Percentiles rank a stretch among this genome's conserved stretches.
phyloP scores from a whole-genome alignment of 192 early-diverging fungal species.

The Entomortierella beljakovae region DNA sequence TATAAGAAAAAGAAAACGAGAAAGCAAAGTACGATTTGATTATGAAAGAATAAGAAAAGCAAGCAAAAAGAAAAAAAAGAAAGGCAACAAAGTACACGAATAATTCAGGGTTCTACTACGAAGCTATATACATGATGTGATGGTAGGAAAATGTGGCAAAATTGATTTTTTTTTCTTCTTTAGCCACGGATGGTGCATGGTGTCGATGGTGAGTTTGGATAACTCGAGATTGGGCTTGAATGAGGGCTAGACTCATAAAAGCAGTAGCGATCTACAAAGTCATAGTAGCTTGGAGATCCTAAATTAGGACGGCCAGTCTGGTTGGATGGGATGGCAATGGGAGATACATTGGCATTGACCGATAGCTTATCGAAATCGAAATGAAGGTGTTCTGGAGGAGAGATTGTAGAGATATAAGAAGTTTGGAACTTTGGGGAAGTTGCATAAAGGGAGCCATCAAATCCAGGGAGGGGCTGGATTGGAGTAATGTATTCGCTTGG shows the following conservation, averaged over 20 bases:
- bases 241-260: constrained; percentile 59
- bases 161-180: background rate
- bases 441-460: constrained; percentile 43
- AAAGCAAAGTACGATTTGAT: background rate
- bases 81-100: background rate
- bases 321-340: constrained; percentile 48
- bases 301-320: constrained; percentile 32
- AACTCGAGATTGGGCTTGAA: constrained; percentile 41
- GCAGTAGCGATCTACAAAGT: constrained; percentile 67
- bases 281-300: constrained; percentile 62
- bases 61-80: background rate
- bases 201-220: constrained; percentile 46
- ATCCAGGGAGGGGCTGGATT: constrained; percentile 37
- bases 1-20: background rate
- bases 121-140: constrained; percentile 14
- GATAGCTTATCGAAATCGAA: constrained; percentile 34
- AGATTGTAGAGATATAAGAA: constrained; percentile 24
- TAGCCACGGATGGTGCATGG: constrained; percentile 45
- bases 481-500: constrained; percentile 53
- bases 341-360: constrained; percentile 18
- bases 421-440: constrained; percentile 46
- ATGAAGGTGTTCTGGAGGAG: constrained; percentile 43
- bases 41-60: background rate
- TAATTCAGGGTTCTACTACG: background rate
- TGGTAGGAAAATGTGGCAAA: background rate